Conservation (phyloP, 202 grass and related monocot genomes). For the Dendrocalamus latiflorus region DNA sequence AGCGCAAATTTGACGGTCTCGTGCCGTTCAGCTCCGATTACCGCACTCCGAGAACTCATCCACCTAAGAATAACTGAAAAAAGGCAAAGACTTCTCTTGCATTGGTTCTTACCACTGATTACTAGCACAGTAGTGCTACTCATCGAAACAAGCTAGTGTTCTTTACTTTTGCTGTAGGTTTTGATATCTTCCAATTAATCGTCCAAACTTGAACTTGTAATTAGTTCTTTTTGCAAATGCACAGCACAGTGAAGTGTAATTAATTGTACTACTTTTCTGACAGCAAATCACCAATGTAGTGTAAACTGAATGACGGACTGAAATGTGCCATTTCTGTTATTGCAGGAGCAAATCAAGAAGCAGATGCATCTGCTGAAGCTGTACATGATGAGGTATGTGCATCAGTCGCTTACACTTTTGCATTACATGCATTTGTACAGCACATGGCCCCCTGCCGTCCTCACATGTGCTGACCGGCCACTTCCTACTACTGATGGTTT, state of each 20-base stretch:
- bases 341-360: constrained; percentile 28
- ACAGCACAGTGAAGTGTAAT: neutral
- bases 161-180: no score
- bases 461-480: neutral
- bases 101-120: constrained; percentile 19
- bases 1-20: constrained; percentile 37
- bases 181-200: no score
- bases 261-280: neutral
- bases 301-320: neutral
- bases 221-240: neutral
- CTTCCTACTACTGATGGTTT: neutral
- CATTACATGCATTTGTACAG: neutral
- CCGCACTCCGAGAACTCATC: constrained; percentile 50
- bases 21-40: constrained; percentile 57
- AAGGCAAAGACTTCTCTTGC: constrained; percentile 45
- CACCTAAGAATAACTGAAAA: constrained; percentile 65
- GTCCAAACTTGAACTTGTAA: neutral
- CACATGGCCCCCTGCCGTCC: neutral
- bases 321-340: neutral
- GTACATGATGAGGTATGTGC: constrained; percentile 33
- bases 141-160: no score
- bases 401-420: no score
- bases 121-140: neutral
- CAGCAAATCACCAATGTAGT: neutral
- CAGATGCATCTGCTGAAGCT: neutral